Evolutionary conservation across 179 eudicot species (phyloP).

Genomic region (Silene vulgaris): DNA sequence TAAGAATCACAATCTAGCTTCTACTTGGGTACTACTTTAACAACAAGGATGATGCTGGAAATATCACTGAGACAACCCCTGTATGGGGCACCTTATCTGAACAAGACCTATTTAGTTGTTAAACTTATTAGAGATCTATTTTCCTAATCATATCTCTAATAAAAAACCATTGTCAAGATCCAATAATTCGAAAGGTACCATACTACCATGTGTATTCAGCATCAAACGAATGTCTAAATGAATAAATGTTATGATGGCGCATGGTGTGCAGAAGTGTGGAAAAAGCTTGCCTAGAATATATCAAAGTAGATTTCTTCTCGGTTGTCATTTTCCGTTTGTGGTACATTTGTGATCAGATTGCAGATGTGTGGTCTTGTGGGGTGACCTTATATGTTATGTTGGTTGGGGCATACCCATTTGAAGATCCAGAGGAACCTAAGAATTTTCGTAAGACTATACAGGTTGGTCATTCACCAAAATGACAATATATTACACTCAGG

Average conservation of each 20-base stretch:
- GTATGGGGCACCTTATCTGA: too few species aligned
- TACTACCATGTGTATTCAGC: background rate
- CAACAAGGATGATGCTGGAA: background rate
- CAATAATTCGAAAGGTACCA: background rate
- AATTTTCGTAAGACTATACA: conserved; percentile 89
- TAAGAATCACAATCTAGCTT: background rate
- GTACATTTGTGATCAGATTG: conserved; percentile 48
- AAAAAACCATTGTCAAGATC: too few species aligned
- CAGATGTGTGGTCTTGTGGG: conserved; percentile 99
- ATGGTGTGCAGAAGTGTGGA: background rate
- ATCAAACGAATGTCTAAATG: background rate
- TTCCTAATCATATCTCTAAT: too few species aligned
- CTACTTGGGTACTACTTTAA: background rate
- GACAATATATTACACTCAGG: background rate
- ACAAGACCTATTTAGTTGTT: too few species aligned
- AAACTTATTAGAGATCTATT: too few species aligned
- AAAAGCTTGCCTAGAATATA: background rate
- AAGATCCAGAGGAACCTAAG: conserved; percentile 93
- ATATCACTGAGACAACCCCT: background rate
- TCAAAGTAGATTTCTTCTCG: background rate
- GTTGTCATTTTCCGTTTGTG: conserved; percentile 7
- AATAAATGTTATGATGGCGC: background rate
- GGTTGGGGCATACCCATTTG: conserved; percentile 96
- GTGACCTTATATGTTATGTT: conserved; percentile 94
- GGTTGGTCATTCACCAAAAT: conserved; percentile 30